Conservation (phyloP, 306 rosid species). For the Cyclanthera cordifolia region DNA sequence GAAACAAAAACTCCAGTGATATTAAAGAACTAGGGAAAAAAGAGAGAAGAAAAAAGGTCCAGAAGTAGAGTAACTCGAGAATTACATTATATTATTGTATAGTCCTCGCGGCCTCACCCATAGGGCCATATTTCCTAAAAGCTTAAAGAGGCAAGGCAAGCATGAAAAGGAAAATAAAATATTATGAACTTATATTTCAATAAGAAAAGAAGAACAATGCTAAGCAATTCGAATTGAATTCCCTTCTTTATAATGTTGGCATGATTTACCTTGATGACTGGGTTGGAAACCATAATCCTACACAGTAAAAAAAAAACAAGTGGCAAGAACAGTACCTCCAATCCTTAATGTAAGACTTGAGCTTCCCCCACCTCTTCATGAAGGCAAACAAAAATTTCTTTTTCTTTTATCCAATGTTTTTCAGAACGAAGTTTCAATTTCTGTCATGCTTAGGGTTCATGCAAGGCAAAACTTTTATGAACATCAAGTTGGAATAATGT, state of each 20-base stretch:
- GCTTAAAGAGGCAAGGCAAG: neutral
- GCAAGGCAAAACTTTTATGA: conserved; percentile 55
- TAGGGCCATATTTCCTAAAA: neutral
- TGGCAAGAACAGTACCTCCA: conserved; percentile 13
- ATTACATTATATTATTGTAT: neutral
- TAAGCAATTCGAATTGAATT: conserved; percentile 8
- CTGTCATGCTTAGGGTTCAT: no score
- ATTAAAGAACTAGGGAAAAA: no score
- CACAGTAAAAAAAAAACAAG: neutral
- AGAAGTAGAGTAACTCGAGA: neutral
- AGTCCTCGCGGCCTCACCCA: neutral
- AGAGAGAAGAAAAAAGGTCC: neutral
- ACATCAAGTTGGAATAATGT: conserved; percentile 50
- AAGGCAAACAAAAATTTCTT: no score
- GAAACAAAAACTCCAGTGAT: neutral
- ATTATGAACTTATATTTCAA: no score
- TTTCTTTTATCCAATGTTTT: no score
- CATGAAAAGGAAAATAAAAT: neutral
- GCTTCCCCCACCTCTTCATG: conserved; percentile 24
- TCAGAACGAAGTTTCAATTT: no score
- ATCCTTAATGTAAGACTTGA: conserved; percentile 4
- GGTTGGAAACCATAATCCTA: neutral
- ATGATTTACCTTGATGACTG: neutral
- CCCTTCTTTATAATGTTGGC: neutral
- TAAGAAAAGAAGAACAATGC: neutral